A percentile compares a stretch with the other conserved stretches of the same genome.
Conservation (phyloP, 2,329 filamentous ascomycete species). For the Cladosporium sp. region DNA sequence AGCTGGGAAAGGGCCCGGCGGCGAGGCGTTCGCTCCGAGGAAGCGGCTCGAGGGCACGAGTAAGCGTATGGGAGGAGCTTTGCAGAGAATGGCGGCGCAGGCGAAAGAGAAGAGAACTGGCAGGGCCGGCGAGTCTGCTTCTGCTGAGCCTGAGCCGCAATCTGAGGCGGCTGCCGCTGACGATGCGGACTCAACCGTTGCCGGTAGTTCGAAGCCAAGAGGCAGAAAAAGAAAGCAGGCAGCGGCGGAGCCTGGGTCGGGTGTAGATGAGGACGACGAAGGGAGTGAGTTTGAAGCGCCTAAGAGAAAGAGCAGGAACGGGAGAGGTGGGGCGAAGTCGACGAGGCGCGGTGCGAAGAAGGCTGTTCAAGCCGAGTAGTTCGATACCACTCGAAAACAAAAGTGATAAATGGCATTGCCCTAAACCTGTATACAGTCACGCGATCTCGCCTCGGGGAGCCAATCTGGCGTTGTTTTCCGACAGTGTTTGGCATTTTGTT, state of each 20-base stretch:
- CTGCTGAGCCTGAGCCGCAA: slow-evolving; percentile 10
- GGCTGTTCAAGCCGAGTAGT: slow-evolving; percentile 1
- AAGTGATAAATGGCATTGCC: too few relatives aligned
- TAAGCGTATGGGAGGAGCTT: slow-evolving; percentile 70
- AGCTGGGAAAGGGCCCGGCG: slow-evolving; percentile 25
- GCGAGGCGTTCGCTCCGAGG: slow-evolving; percentile 63
- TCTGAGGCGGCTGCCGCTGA: background rate
- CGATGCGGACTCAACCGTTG: background rate
- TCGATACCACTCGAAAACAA: background rate
- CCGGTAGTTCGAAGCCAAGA: background rate
- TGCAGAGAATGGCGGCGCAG: slow-evolving; percentile 58
- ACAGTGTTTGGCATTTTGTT: too few relatives aligned
- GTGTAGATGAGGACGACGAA: slow-evolving; percentile 10
- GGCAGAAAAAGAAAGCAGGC: slow-evolving; percentile 4
- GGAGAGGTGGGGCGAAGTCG: slow-evolving; percentile 11
- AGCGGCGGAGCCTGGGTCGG: background rate
- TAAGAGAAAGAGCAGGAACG: slow-evolving; percentile 10
- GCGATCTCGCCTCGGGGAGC: too few relatives aligned
- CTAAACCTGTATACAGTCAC: too few relatives aligned
- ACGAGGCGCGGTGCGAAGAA: slow-evolving; percentile 9
- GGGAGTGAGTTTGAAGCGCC: slow-evolving; percentile 16
- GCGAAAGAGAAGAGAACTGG: slow-evolving; percentile 30
- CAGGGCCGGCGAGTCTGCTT: slow-evolving; percentile 9
- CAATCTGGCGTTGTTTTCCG: too few relatives aligned
- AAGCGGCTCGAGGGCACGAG: slow-evolving; percentile 56